Evolutionary conservation across 2,329 filamentous ascomycete genomes (phyloP).

Genomic region (Penicillium glabrum): DNA sequence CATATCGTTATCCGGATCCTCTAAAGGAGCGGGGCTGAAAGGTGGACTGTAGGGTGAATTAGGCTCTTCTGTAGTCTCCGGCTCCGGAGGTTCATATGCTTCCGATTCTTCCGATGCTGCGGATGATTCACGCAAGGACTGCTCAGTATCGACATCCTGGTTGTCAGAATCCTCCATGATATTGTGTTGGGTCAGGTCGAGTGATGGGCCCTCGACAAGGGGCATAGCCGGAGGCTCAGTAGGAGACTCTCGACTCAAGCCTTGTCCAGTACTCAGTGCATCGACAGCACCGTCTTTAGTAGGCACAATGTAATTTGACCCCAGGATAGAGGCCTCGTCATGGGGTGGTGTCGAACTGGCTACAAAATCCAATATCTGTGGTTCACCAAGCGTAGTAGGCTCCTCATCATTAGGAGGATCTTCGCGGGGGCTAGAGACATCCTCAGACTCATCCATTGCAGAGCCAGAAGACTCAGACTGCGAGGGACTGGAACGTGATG

Average conservation of each 20-base stretch:
- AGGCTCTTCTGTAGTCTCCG: slow-evolving; percentile 28
- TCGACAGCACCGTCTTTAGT: neutral
- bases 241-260: slow-evolving; percentile 4
- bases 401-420: slow-evolving; percentile 16
- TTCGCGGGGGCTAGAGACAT: slow-evolving; percentile 18
- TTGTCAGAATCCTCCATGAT: slow-evolving; percentile 9
- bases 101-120: slow-evolving; percentile 43
- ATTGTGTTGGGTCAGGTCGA: slow-evolving; percentile 5
- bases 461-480: slow-evolving; percentile 32
- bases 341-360: neutral
- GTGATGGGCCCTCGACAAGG: slow-evolving; percentile 7
- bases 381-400: slow-evolving; percentile 4
- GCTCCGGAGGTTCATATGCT: slow-evolving; percentile 57
- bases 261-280: neutral
- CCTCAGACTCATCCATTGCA: slow-evolving; percentile 41
- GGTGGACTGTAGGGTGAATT: slow-evolving; percentile 39
- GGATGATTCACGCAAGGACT: slow-evolving; percentile 25
- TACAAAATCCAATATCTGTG: neutral
- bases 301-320: neutral
- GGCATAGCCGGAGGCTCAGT: neutral
- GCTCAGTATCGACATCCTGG: slow-evolving; percentile 1
- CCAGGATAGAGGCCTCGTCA: neutral
- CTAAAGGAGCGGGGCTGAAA: slow-evolving; percentile 44
- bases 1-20: slow-evolving; percentile 14
- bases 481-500: slow-evolving; percentile 17